These are phyloP conservation scores for Saksenaea oblongispora DNA, from an alignment of 371 early-diverging fungal genomes.

Conservation along the genomic window DNA sequence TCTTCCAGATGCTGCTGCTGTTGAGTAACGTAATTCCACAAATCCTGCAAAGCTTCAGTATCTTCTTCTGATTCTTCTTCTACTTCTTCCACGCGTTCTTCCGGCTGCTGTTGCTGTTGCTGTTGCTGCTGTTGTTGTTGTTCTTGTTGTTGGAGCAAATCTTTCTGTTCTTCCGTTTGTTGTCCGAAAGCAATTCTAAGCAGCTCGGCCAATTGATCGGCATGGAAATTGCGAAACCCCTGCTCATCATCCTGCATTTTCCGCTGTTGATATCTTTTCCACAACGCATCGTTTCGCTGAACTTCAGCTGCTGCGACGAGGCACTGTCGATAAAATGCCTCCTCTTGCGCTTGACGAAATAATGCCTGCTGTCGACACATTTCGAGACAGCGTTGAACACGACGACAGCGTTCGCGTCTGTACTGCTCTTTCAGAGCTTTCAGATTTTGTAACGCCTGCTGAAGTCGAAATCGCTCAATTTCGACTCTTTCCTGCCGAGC, in stretches of 20 bases:
- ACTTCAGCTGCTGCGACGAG: neutral
- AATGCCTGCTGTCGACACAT: constrained; percentile 12
- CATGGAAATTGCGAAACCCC: neutral
- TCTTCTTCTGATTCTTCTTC: constrained; percentile 18
- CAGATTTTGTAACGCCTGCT: constrained; percentile 10
- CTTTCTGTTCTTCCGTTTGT: constrained; percentile 9
- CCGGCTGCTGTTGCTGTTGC: too few relatives aligned
- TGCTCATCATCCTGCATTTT: neutral
- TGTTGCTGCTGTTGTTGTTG: too few relatives aligned
- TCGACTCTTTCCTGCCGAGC: neutral
- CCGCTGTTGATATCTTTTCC: neutral
- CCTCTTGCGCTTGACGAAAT: neutral
- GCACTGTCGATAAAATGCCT: neutral
- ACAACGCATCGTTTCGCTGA: neutral
- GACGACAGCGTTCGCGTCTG: constrained; percentile 20
- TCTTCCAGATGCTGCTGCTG: constrained; percentile 15
- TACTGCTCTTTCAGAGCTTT: constrained; percentile 16
- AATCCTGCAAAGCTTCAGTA: constrained; percentile 10
- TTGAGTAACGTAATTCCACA: constrained; percentile 18
- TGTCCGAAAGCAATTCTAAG: neutral
- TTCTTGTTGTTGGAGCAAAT: constrained; percentile 12
- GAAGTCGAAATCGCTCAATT: neutral
- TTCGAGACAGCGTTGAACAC: constrained; percentile 15
- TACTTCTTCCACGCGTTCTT: neutral
- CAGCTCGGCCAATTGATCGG: neutral